phyloP scores from a whole-genome alignment of 306 rosid genomes.

The Corylus heterophylla region DNA sequence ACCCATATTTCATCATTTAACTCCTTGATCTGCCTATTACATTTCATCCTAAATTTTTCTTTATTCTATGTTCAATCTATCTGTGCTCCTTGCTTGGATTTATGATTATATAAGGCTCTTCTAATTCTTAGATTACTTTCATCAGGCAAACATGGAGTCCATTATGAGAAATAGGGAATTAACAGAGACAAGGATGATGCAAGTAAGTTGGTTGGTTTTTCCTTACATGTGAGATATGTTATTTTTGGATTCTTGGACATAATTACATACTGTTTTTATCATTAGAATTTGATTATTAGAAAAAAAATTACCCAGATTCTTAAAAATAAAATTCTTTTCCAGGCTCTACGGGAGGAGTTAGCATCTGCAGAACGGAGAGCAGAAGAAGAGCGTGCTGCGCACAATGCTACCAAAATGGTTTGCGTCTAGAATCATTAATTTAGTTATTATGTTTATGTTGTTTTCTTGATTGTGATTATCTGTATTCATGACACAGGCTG shows the following conservation, averaged over 20 bases:
- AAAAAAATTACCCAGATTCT: neutral
- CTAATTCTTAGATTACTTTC: conserved; percentile 22
- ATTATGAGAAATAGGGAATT: conserved; percentile 93
- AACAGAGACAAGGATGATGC: conserved; percentile 98
- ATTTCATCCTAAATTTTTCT: neutral
- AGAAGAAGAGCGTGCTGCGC: conserved; percentile 94
- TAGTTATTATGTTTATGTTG: conserved; percentile 22
- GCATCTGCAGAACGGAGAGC: conserved; percentile 94
- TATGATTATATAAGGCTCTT: conserved; percentile 26
- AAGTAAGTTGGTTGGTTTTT: conserved; percentile 54
- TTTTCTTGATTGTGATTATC: conserved; percentile 24
- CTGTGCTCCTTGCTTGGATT: conserved; percentile 13
- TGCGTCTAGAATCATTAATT: conserved; percentile 20
- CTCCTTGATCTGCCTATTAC: neutral
- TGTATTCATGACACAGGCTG: conserved; percentile 63
- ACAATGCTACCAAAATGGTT: conserved; percentile 92
- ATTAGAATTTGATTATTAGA: conserved; percentile 23
- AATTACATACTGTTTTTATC: conserved; percentile 13
- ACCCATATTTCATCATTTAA: neutral
- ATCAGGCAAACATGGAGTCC: conserved; percentile 90
- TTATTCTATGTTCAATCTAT: neutral
- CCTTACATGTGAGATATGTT: conserved; percentile 25
- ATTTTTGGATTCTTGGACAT: conserved; percentile 7
- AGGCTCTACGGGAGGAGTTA: conserved; percentile 96
- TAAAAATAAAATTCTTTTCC: neutral